Evolutionary conservation across 2,329 filamentous ascomycete genomes (phyloP).

Genomic region (Thermomyces lanuginosus): DNA sequence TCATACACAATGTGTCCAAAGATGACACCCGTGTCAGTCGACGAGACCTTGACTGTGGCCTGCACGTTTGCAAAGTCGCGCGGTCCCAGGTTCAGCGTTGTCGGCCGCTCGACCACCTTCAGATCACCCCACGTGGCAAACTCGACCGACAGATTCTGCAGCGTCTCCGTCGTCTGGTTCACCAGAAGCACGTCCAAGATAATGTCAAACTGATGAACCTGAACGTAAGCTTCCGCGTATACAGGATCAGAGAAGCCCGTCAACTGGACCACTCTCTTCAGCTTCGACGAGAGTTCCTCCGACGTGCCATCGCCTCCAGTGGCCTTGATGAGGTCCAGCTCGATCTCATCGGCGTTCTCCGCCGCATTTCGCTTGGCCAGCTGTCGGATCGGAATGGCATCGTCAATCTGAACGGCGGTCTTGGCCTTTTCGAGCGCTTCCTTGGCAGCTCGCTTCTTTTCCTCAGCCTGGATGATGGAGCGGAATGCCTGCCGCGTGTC

Average conservation of each 20-base stretch:
- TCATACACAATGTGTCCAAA: constrained; percentile 99
- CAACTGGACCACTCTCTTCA: constrained; percentile 88
- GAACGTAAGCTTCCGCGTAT: constrained; percentile 97
- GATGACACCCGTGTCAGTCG: constrained; percentile 94
- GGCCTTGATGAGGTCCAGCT: constrained; percentile 80
- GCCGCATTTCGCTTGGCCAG: constrained; percentile 76
- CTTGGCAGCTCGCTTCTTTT: constrained; percentile 93
- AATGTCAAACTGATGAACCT: constrained; percentile 97
- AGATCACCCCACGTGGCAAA: constrained; percentile 96
- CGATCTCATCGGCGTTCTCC: constrained; percentile 71
- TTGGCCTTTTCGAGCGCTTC: constrained; percentile 86
- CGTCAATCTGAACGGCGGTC: constrained; percentile 85
- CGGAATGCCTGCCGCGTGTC: constrained; percentile 93
- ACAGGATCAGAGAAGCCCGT: constrained; percentile 97
- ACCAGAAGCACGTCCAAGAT: constrained; percentile 90
- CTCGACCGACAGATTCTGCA: constrained; percentile 93
- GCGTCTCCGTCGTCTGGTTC: constrained; percentile 90
- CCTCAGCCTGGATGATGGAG: constrained; percentile 91
- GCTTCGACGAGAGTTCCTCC: constrained; percentile 82
- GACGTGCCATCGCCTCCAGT: constrained; percentile 73
- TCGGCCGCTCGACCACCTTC: constrained; percentile 92
- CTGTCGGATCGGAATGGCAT: constrained; percentile 83
- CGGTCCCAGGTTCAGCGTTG: constrained; percentile 84
- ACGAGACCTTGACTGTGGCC: constrained; percentile 96
- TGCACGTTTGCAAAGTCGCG: constrained; percentile 98